phyloP scores from a whole-genome alignment of 108 stramenopile species.

The Pseudonitzschia delicatissima region DNA sequence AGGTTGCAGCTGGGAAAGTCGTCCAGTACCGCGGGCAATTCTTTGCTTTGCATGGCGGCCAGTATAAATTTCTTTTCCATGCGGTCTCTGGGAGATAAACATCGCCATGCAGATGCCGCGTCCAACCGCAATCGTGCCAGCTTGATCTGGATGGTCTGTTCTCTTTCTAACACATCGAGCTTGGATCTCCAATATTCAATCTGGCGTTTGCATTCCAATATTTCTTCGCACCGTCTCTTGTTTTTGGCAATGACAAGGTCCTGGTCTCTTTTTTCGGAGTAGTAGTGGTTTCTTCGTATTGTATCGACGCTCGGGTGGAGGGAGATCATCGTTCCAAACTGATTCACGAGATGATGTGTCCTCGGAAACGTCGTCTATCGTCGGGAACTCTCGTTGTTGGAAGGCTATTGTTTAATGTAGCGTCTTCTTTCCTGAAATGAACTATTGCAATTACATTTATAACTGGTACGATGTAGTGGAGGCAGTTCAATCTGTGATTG shows the following conservation, averaged over 20 bases:
- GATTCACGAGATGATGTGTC: no score
- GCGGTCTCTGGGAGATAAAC: conserved; percentile 8
- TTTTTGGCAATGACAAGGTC: not conserved
- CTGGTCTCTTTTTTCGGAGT: no score
- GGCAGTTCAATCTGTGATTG: no score
- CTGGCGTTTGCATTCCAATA: conserved; percentile 31
- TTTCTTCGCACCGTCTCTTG: conserved; percentile 14
- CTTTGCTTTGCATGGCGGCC: conserved; percentile 24
- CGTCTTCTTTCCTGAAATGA: no score
- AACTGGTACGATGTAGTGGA: no score
- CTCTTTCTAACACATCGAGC: conserved; percentile 25
- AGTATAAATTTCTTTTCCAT: conserved; percentile 27
- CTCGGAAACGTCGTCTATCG: no score
- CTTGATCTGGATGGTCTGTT: conserved; percentile 27
- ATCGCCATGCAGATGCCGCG: conserved; percentile 17
- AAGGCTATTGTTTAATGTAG: no score
- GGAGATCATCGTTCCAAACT: no score
- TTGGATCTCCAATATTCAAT: conserved; percentile 28
- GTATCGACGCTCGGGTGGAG: no score
- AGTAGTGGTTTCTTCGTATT: no score
- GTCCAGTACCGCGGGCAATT: conserved; percentile 18
- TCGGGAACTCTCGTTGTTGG: no score
- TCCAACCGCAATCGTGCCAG: conserved; percentile 26
- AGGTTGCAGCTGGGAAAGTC: conserved; percentile 21
- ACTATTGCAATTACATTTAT: no score